Conservation (phyloP, 2,329 filamentous ascomycete species). For the Dryadomyces sulphureus region DNA sequence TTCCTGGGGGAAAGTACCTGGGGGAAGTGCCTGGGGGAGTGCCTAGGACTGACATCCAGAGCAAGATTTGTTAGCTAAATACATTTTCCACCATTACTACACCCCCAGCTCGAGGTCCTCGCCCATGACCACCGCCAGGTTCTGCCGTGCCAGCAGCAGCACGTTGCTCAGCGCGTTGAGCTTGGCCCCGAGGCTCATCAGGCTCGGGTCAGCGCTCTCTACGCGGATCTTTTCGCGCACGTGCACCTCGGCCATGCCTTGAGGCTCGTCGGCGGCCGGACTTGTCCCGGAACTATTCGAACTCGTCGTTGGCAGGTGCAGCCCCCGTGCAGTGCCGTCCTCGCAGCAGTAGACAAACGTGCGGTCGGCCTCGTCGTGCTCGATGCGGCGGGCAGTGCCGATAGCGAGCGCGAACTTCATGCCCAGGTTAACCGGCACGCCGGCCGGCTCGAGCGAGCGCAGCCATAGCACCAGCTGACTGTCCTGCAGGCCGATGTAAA, state of each 20-base stretch:
- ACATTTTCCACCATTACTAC: neutral
- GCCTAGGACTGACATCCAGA: too few relatives aligned
- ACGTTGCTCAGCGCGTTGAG: conserved; percentile 63
- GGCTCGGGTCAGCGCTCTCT: conserved; percentile 74
- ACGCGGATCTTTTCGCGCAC: conserved; percentile 83
- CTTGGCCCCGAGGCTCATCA: conserved; percentile 75
- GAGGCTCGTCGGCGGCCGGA: conserved; percentile 12
- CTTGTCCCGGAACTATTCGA: conserved; percentile 4
- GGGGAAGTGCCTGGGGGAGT: too few relatives aligned
- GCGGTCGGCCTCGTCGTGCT: conserved; percentile 68
- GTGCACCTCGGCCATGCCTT: conserved; percentile 54
- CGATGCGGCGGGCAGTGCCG: conserved; percentile 45
- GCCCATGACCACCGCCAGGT: conserved; percentile 66
- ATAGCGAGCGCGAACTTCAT: conserved; percentile 59
- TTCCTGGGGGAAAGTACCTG: too few relatives aligned
- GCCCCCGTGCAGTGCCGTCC: conserved; percentile 8
- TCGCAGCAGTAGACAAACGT: conserved; percentile 48
- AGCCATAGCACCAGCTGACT: conserved; percentile 55
- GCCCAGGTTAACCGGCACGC: conserved; percentile 43
- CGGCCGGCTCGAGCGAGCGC: conserved; percentile 53
- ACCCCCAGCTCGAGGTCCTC: conserved; percentile 25
- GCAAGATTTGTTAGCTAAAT: neutral
- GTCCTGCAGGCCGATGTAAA: conserved; percentile 57
- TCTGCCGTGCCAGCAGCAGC: conserved; percentile 52
- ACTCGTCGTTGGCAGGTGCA: conserved; percentile 5